Evolutionary conservation across 2,329 filamentous ascomycete species (phyloP), one percentile per base, ranked within the genome.

Genomic region (Colletotrichum liriopes): DNA sequence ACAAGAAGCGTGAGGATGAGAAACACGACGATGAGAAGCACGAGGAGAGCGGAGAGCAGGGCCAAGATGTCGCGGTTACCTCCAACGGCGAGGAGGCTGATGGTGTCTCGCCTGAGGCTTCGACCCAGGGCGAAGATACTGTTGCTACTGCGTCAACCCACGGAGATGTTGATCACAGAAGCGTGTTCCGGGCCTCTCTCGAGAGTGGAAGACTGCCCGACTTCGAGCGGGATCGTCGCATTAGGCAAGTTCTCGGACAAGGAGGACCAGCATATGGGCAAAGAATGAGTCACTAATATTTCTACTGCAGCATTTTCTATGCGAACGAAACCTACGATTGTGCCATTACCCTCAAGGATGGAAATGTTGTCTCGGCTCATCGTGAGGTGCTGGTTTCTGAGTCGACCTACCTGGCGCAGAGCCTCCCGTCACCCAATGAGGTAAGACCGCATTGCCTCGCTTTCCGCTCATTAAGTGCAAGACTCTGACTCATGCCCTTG

Each of bases 351-450:
- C 37, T 74, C 18, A 49, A 47, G 16, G 68, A 62, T 18, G 54
- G 45, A 23, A 39, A 26, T 4, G 23, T 23, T 8, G n/a, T 59
- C 12, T 18, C 23, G 11, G 51, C 29, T 11, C 82, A 84, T 71
- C 82, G 82, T 49, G 77, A 79, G 47, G 77, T 84, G 60, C 71
- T 84, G 32, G 72, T 74, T 51, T 72, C 77, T 4, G 76, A 81
- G 32, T 83, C 82, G 7, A 77, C 73, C 7, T 83, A 78, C 78
- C 79, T 84, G 60, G 77, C 78, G 6, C 76, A 79, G n/a, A 75
- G 77, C 26, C 75, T 84, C 9, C 79, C 80, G 43, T 76, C 78
- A 3, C 73, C 77, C 39, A 76, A 76, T 39, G 54, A 72, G 54
- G 80, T 83, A 74, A 73, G 76, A 11, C 26, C 35, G 3, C 3